Base-by-base conservation (phyloP, 441 rosid species). In the Euphorbia celastroides region DNA sequence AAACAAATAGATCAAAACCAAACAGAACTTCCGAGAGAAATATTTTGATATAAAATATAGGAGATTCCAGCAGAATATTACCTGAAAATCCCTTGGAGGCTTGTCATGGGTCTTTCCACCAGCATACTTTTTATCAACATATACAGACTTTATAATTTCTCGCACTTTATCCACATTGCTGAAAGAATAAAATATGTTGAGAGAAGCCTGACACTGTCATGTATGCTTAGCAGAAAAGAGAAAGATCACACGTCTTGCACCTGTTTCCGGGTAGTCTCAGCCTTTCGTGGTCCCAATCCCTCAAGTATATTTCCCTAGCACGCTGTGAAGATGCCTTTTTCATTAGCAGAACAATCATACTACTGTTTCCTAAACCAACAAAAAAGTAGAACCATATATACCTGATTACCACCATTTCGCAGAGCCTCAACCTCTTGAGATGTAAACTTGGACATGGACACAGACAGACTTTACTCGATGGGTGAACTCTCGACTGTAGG, bases 401-500 rank as follows among this genome's bases (percentile, higher is more conserved):
- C 97, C 97, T 91, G 99, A 84, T 93, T 93, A 56, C 99, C 97
- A 70, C 99, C 99, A 74, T 76, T 88, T 79, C 91, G 96, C 77
- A 93, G 97, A 44, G 88, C 89, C 80, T 93, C 97, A 77, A 93
- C 99, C 79, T 93, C 97, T 81, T 91, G 89, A 63, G 92, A 85
- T 67, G 93, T 84, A 78, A 93, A 93, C 79, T 84, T 93, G 19
- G 99, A 84, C 97, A 93, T 91, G 55, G 99, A 93, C 66, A 93
- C 97, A 52, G 96, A 93, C 97, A 52, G 96, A 91, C 84, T 93
- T 93, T 69, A 93, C 96, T 9, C 99, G 99, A 70, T 91, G 97
- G 68, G 97, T 88, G 64, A 89, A 94, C 74, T 94, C 99, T 12
- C 99, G 97, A 77, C 99, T 94, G 89, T 71, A 73, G 20, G 26